A percentile compares a stretch with the other conserved stretches of the same genome.
These are phyloP conservation scores for Saccharum spontaneum DNA, from an alignment of 176 grass and related monocot species.

Conservation along the genomic window DNA sequence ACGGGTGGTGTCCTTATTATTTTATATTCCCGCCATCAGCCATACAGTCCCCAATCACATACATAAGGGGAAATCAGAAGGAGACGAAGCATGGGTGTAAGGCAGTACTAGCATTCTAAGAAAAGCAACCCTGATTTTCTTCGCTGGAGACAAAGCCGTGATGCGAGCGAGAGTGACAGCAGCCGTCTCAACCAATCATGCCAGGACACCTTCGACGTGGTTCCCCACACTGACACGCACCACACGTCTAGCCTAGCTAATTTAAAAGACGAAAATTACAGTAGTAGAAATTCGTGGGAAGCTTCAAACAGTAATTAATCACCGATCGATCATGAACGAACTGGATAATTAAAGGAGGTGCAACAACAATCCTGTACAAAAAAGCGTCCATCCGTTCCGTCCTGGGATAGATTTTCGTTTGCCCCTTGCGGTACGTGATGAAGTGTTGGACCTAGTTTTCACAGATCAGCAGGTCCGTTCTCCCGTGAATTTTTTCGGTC, in stretches of 20 bases:
- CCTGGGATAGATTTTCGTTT: conserved; percentile 24
- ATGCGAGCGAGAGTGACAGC: conserved; percentile 44
- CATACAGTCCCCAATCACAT: conserved; percentile 23
- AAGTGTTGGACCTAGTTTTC: not conserved
- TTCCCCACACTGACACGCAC: conserved; percentile 35
- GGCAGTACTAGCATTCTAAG: conserved; percentile 26
- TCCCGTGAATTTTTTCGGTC: not conserved
- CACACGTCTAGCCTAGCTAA: not conserved
- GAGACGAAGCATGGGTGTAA: not conserved
- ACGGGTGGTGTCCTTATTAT: not conserved
- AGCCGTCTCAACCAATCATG: conserved; percentile 31
- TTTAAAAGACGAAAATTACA: not conserved
- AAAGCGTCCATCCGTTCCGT: not conserved
- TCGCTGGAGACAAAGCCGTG: conserved; percentile 35
- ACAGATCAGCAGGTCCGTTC: conserved; percentile 16
- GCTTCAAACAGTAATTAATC: conserved; percentile 27
- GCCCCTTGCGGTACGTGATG: conserved; percentile 15
- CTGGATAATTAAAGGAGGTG: not conserved
- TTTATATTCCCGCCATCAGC: not conserved
- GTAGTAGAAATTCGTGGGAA: not conserved
- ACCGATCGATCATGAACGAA: not conserved
- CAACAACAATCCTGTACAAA: conserved; percentile 48
- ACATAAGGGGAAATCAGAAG: conserved; percentile 13
- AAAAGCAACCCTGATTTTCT: conserved; percentile 62
- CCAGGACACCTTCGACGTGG: conserved; percentile 24